Base-by-base conservation (phyloP, 2,329 filamentous ascomycete species). In the Chaetoscypha palmicola region DNA sequence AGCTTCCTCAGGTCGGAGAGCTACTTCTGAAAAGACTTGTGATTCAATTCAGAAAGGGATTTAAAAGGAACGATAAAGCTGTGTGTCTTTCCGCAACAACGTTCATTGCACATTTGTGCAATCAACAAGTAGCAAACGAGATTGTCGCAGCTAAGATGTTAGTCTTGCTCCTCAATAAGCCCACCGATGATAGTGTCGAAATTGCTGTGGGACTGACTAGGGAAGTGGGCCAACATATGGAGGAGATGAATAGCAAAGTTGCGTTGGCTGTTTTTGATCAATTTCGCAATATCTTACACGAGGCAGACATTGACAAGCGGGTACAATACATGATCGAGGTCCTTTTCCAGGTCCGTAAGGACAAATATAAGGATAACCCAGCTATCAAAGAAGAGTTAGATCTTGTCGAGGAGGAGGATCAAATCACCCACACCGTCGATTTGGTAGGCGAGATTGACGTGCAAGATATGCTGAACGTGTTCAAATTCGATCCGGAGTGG, bases 261-360 rank as follows among this genome's bases (percentile, higher is more conserved):
- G 82, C 89, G 22, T 77, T 91, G 53, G 86, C 84, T 19, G 88
- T 98, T 5, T 98, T 94, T 61, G 92, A 98, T 60, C 90, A 95
- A 64, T 94, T 98, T 70, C 74, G 92, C 56, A 91, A 84, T 57
- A 96, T 97, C 51, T 71, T 98, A 7, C 91, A 98, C 68, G 92
- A 98, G 65, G 89, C 89, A 34, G 90, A 92, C 60, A 95, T 98
- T 63, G 91, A 97, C 62, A 96, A 95, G 72, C 78, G 92, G 52
- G 90, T 91, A n/a, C 92, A 98, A 67, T 98, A 97, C 67, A 95
- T 95, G 86, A 91, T 98, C 45, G 92, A 98, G 64, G 92, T 97
- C 4, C 69, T 98, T 33, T 98, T 98, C 64, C 90, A 98, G 68
- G 84, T 96, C 44, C 79, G 92, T 51, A 95, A 96, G 66, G 91